These are phyloP conservation scores for Penicillium riverlandense DNA, from an alignment of 495 filamentous ascomycete species.

Conservation along the genomic window DNA sequence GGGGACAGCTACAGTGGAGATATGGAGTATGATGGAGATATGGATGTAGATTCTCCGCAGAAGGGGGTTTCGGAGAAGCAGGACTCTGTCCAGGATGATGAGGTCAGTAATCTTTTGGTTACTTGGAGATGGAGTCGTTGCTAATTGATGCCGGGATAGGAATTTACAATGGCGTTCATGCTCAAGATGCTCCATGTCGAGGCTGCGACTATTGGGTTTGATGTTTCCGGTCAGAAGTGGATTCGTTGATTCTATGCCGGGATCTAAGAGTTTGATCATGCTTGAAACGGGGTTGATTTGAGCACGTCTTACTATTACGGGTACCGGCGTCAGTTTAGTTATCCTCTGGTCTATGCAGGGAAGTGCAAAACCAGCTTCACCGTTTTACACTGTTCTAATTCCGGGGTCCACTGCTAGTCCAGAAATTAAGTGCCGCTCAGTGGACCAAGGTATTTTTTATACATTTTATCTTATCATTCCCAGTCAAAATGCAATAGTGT, in stretches of 20 bases:
- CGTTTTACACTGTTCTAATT: too few relatives aligned
- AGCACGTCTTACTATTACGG: too few relatives aligned
- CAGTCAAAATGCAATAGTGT: too few relatives aligned
- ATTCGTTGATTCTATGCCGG: conserved; percentile 7
- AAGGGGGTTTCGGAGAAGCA: conserved; percentile 11
- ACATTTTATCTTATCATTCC: too few relatives aligned
- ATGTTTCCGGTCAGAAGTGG: conserved; percentile 49
- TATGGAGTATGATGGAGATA: conserved; percentile 18
- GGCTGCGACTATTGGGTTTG: conserved; percentile 54
- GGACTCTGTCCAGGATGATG: conserved; percentile 20
- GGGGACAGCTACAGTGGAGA: conserved; percentile 16
- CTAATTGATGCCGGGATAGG: conserved; percentile 20
- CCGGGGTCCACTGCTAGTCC: too few relatives aligned
- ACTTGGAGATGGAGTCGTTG: background rate
- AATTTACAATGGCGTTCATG: conserved; percentile 70
- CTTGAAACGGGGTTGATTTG: background rate
- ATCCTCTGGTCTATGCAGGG: too few relatives aligned
- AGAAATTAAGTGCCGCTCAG: too few relatives aligned
- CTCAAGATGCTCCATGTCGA: conserved; percentile 61
- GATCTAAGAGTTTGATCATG: too few relatives aligned
- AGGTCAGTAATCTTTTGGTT: conserved; percentile 21
- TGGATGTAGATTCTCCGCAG: conserved; percentile 15
- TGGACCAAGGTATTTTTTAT: too few relatives aligned
- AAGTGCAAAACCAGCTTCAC: too few relatives aligned
- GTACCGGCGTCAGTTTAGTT: too few relatives aligned